Percentiles rank a stretch among this genome's conserved stretches.
phyloP scores from a whole-genome alignment of 345 rosid genomes.

The Theobroma cacao region DNA sequence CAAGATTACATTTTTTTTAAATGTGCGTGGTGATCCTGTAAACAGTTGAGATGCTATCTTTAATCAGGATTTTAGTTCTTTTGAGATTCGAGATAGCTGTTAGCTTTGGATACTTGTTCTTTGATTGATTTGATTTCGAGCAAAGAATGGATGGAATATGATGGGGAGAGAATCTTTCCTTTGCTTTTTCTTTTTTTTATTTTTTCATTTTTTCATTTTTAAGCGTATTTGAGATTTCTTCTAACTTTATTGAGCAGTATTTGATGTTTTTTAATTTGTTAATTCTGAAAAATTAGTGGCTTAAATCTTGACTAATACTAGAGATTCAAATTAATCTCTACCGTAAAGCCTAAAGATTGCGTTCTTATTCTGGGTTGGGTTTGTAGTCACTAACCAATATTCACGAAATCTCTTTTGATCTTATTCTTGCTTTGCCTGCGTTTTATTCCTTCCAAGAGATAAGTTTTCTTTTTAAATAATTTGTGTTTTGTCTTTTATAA shows the following conservation, averaged over 20 bases:
- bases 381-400: background rate
- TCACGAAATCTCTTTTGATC: constrained; percentile 1
- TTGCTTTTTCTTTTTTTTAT: too few relatives aligned
- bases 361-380: background rate
- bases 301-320: background rate
- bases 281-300: background rate
- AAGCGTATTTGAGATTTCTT: background rate
- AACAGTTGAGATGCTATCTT: too few relatives aligned
- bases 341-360: background rate
- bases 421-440: constrained; percentile 11
- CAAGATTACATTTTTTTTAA: too few relatives aligned
- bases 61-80: too few relatives aligned
- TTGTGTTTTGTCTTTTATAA: background rate
- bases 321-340: background rate
- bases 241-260: background rate
- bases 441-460: background rate
- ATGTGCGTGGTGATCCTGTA: too few relatives aligned
- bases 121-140: background rate
- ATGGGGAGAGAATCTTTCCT: background rate
- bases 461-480: background rate
- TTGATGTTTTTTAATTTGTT: background rate
- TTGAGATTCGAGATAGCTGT: too few relatives aligned
- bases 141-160: background rate
- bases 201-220: background rate
- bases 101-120: background rate